phyloP scores from a whole-genome alignment of 129 eudicot species.

The Lonicera japonica region DNA sequence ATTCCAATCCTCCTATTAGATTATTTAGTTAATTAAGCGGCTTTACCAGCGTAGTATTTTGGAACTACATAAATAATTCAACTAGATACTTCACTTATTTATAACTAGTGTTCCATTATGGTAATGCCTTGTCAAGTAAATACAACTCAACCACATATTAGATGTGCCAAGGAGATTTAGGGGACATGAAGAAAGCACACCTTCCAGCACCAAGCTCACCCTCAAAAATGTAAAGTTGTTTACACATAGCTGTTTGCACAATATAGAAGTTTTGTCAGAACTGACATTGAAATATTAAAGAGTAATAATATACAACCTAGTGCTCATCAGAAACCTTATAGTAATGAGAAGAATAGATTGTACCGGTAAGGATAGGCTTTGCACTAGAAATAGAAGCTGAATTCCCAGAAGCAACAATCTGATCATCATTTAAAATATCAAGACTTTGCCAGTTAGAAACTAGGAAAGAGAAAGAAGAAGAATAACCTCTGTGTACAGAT shows the following conservation, averaged over 20 bases:
- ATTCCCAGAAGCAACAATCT: slow-evolving; percentile 51
- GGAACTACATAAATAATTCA: no score
- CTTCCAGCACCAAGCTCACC: slow-evolving; percentile 73
- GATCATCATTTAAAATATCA: slow-evolving; percentile 9
- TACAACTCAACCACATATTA: background rate
- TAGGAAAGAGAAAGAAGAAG: background rate
- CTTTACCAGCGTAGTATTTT: background rate
- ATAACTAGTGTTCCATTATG: background rate
- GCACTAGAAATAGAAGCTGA: slow-evolving; percentile 42
- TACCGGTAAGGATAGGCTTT: slow-evolving; percentile 53
- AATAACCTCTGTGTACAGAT: background rate
- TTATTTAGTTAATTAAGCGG: background rate
- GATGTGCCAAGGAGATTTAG: background rate
- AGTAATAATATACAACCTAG: background rate
- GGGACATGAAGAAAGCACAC: slow-evolving; percentile 28
- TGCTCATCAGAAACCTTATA: background rate
- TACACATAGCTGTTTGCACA: slow-evolving; percentile 50
- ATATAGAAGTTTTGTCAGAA: slow-evolving; percentile 12
- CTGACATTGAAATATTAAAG: background rate
- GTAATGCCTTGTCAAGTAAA: background rate
- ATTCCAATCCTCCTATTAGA: background rate
- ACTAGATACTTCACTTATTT: background rate
- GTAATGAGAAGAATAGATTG: background rate
- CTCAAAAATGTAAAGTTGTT: slow-evolving; percentile 38
- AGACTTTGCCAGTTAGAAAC: background rate